These are phyloP conservation scores for Dryadomyces quercus-mongolicae DNA, from an alignment of 2,329 filamentous ascomycete species.

Conservation along the genomic window DNA sequence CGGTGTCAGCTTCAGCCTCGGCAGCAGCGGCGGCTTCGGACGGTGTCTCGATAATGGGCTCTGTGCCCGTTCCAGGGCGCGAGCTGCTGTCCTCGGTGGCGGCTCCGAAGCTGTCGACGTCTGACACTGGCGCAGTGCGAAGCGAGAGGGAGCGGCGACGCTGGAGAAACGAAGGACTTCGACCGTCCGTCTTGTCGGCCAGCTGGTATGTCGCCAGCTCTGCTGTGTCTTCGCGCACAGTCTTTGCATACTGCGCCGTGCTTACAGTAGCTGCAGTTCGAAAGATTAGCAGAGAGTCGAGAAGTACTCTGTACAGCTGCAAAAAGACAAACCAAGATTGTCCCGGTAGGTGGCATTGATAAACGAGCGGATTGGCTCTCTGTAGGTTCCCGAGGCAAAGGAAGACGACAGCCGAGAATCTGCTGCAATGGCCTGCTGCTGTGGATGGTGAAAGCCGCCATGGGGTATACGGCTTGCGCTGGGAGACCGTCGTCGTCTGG, in stretches of 20 bases:
- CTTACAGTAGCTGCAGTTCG: slow-evolving; percentile 45
- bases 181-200: slow-evolving; percentile 42
- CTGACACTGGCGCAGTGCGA: slow-evolving; percentile 15
- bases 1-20: background rate
- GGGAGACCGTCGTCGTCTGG: background rate
- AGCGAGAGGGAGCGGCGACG: slow-evolving; percentile 24
- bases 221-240: slow-evolving; percentile 75
- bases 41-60: slow-evolving; percentile 45
- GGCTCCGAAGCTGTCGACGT: slow-evolving; percentile 12
- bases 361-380: slow-evolving; percentile 60
- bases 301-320: background rate
- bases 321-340: slow-evolving; percentile 35
- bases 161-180: slow-evolving; percentile 32
- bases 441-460: background rate
- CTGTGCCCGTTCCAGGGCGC: slow-evolving; percentile 19
- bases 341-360: slow-evolving; percentile 54
- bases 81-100: slow-evolving; percentile 9
- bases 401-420: slow-evolving; percentile 25
- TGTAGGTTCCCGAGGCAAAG: slow-evolving; percentile 29
- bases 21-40: background rate
- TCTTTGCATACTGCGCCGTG: slow-evolving; percentile 61
- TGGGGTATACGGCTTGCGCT: background rate
- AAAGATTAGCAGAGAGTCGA: background rate
- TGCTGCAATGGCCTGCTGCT: background rate
- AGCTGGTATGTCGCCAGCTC: slow-evolving; percentile 77